These are phyloP conservation scores for Trifolium fragiferum DNA, from an alignment of 306 rosid genomes.

Conservation along the genomic window DNA sequence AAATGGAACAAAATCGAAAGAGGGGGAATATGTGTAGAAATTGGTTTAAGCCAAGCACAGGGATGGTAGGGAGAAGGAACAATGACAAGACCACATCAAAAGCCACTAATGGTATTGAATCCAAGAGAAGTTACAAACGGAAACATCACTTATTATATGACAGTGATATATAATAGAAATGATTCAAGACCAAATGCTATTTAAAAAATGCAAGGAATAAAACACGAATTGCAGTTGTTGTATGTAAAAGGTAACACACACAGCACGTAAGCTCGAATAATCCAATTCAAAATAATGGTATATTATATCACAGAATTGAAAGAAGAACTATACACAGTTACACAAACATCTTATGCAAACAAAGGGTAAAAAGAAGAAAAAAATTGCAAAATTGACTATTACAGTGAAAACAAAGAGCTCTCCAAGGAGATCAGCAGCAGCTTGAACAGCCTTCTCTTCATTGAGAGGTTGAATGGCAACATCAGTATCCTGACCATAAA, in stretches of 20 bases:
- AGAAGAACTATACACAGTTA: no score
- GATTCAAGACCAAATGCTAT: not conserved
- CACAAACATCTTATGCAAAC: no score
- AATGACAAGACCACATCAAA: slow-evolving; percentile 6
- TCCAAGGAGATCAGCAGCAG: slow-evolving; percentile 82
- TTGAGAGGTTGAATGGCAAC: slow-evolving; percentile 72
- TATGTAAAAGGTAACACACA: no score
- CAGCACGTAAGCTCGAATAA: no score
- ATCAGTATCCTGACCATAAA: slow-evolving; percentile 72
- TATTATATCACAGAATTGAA: no score
- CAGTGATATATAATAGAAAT: not conserved
- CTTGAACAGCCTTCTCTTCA: slow-evolving; percentile 86
- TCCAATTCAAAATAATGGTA: no score
- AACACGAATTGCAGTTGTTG: slow-evolving; percentile 9
- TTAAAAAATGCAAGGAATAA: not conserved
- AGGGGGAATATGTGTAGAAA: no score
- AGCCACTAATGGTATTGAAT: slow-evolving; percentile 2
- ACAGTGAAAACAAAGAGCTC: slow-evolving; percentile 81
- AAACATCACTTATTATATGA: slow-evolving; percentile 1
- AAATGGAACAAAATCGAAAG: no score
- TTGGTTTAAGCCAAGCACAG: not conserved
- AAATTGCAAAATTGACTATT: not conserved
- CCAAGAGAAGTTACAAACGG: slow-evolving; percentile 11
- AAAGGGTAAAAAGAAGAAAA: not conserved
- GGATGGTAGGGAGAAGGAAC: not conserved